A percentile compares a stretch with the other conserved stretches of the same genome.
Evolutionary conservation across 164 flowering plant species (phyloP).

Genomic region (Magnolia sinica): DNA sequence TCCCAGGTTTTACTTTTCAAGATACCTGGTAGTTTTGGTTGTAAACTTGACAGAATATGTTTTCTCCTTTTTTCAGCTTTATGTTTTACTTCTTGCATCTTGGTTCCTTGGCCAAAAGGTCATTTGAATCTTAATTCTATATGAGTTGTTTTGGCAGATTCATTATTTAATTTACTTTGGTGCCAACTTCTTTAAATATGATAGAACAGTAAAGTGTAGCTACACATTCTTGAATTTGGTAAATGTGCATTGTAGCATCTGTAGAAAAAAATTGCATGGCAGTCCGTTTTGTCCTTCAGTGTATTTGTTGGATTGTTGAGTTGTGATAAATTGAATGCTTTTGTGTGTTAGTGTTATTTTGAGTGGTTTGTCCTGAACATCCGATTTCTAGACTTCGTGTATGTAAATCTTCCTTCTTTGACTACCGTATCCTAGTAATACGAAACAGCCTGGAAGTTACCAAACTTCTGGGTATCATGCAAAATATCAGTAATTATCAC

Average conservation of each 20-base stretch:
- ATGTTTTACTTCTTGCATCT: no score
- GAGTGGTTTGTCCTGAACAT: no score
- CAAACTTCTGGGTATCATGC: no score
- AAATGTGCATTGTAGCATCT: neutral
- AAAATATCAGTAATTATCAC: no score
- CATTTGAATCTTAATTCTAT: neutral
- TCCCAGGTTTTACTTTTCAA: constrained; percentile 47
- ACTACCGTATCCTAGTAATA: no score
- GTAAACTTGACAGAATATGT: neutral
- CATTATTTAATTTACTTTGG: neutral
- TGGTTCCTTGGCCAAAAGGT: neutral
- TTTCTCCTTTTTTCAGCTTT: neutral
- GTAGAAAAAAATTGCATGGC: neutral
- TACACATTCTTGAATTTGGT: neutral
- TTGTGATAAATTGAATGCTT: no score
- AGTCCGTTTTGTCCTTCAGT: neutral
- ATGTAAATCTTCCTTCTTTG: no score
- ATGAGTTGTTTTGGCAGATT: neutral
- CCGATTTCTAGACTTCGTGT: no score
- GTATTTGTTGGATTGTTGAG: neutral
- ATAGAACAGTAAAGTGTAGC: neutral
- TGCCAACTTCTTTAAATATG: neutral
- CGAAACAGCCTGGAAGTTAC: no score
- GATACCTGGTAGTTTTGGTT: constrained; percentile 2
- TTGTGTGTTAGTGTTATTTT: no score